A percentile compares a stretch with the other conserved stretches of the same genome.
These are phyloP conservation scores for Pyronema domesticum DNA, from an alignment of 495 filamentous ascomycete species.

Conservation along the genomic window DNA sequence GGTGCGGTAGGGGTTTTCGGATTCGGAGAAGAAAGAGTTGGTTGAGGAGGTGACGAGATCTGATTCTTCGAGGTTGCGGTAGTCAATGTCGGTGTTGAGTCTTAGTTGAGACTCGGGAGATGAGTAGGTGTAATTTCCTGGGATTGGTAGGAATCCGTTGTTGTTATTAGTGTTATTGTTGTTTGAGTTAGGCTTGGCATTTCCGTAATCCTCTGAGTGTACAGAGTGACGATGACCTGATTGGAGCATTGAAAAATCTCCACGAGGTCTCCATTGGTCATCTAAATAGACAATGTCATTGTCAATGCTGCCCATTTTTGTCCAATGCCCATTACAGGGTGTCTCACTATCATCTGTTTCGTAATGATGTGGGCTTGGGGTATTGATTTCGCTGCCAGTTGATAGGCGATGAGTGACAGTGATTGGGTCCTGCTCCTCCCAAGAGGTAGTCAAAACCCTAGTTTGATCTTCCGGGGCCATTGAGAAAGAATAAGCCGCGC, in stretches of 20 bases:
- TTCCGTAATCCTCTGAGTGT: neutral
- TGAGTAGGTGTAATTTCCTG: conserved; percentile 16
- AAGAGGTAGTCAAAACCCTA: conserved; percentile 28
- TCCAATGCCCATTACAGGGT: neutral
- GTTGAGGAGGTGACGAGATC: conserved; percentile 26
- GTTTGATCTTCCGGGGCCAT: conserved; percentile 31
- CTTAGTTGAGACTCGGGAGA: neutral
- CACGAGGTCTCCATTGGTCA: conserved; percentile 16
- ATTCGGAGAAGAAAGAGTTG: neutral
- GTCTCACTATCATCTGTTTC: neutral
- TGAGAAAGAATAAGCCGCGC: conserved; percentile 39
- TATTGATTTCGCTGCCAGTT: neutral
- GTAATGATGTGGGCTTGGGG: neutral
- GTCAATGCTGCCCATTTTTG: neutral
- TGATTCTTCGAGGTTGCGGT: neutral
- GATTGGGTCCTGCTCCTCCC: conserved; percentile 26
- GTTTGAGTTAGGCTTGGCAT: conserved; percentile 9
- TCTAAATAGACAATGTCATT: conserved; percentile 10
- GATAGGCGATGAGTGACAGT: neutral
- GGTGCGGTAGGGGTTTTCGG: neutral
- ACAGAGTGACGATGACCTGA: neutral
- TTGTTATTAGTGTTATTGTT: conserved; percentile 19
- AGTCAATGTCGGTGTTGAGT: neutral
- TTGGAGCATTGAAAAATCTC: conserved; percentile 1
- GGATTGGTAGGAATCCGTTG: conserved; percentile 12